phyloP scores from a whole-genome alignment of 2,329 filamentous ascomycete genomes.

The Nothophaeocryptopus gaeumannii region DNA sequence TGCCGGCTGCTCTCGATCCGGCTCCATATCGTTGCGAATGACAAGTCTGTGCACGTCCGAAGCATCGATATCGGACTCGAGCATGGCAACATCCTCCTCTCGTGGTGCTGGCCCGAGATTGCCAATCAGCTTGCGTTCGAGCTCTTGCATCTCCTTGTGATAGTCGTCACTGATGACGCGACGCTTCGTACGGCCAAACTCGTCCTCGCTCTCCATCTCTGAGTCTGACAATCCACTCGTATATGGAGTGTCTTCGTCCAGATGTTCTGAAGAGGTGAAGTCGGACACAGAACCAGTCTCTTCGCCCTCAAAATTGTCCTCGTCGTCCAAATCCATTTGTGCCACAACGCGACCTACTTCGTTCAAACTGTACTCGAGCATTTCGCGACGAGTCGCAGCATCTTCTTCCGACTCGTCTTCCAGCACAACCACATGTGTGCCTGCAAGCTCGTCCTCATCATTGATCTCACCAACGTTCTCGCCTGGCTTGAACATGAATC shows the following conservation, averaged over 20 bases:
- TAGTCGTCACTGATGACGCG: constrained; percentile 71
- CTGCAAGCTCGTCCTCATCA: constrained; percentile 41
- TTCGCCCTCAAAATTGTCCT: constrained; percentile 53
- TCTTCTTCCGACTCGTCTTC: constrained; percentile 77
- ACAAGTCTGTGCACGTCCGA: constrained; percentile 59
- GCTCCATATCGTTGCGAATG: constrained; percentile 30
- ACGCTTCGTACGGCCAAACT: constrained; percentile 69
- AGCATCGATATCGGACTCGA: constrained; percentile 44
- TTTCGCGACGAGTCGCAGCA: constrained; percentile 74
- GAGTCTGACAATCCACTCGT: constrained; percentile 56
- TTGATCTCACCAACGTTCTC: constrained; percentile 45
- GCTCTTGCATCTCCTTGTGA: constrained; percentile 75
- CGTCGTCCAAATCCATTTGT: constrained; percentile 79
- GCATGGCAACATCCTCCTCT: constrained; percentile 32
- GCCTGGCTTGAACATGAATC: constrained; percentile 33
- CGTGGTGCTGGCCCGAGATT: constrained; percentile 54
- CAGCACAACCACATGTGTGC: constrained; percentile 58
- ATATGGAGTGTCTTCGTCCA: constrained; percentile 41
- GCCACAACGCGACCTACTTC: constrained; percentile 91
- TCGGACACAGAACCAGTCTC: constrained; percentile 35
- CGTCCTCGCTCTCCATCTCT: constrained; percentile 70
- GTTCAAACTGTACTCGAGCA: constrained; percentile 83
- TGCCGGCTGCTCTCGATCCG: constrained; percentile 1
- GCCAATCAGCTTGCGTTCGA: constrained; percentile 72
- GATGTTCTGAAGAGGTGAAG: constrained; percentile 28